Percentiles rank a stretch among this genome's conserved stretches.
Evolutionary conservation across 2,329 filamentous ascomycete species (phyloP).

Genomic region (Pseudogymnoascus sp.): DNA sequence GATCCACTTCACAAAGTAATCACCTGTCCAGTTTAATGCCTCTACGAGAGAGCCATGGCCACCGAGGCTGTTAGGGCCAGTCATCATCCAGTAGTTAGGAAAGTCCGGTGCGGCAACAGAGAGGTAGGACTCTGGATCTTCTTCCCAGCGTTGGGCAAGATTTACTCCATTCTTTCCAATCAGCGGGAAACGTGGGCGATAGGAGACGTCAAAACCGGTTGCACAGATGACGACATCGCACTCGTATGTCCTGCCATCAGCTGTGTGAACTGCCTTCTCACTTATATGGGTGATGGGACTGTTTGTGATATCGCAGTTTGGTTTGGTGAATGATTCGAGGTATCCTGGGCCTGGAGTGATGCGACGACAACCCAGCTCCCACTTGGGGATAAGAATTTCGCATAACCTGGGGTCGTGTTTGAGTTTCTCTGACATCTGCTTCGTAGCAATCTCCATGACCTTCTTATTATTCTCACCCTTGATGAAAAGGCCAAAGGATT

Average conservation of each 20-base stretch:
- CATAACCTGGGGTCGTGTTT: conserved; percentile 53
- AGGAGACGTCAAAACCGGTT: conserved; percentile 28
- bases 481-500: not conserved
- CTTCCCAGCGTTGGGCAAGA: conserved; percentile 17
- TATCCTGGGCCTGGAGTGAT: conserved; percentile 84
- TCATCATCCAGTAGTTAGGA: conserved; percentile 18
- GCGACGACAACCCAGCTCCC: conserved; percentile 29
- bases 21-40: conserved; percentile 26
- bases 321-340: conserved; percentile 2
- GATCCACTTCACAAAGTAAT: conserved; percentile 28
- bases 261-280: not conserved
- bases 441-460: conserved; percentile 83
- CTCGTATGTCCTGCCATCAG: not conserved
- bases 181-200: conserved; percentile 20
- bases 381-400: conserved; percentile 6
- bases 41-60: conserved; percentile 23
- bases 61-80: conserved; percentile 21
- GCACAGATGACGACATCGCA: conserved; percentile 30
- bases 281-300: conserved; percentile 11
- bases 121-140: conserved; percentile 20
- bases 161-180: conserved; percentile 16
- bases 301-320: conserved; percentile 15
- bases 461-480: conserved; percentile 35
- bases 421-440: conserved; percentile 78
- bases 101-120: conserved; percentile 13